phyloP scores from a whole-genome alignment of 192 early-diverging fungal species.

The Phlyctochytrium bullatum region DNA sequence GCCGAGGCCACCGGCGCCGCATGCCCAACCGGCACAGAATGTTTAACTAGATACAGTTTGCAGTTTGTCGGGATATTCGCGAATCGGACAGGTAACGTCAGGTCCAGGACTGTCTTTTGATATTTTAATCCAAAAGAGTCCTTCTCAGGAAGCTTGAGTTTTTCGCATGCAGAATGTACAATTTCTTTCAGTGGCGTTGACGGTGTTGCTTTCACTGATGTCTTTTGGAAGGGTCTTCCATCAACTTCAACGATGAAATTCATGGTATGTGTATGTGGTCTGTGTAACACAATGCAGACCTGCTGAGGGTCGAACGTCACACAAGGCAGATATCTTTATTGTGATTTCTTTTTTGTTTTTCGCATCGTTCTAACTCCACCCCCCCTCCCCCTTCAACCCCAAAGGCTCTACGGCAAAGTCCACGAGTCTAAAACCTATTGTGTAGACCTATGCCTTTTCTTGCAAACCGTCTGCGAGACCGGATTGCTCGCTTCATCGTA shows the following conservation, averaged over 20 bases:
- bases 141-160: conserved; percentile 49
- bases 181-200: conserved; percentile 69
- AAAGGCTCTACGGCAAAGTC: too few species aligned
- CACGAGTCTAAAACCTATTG: too few species aligned
- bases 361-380: too few species aligned
- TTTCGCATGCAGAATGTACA: conserved; percentile 58
- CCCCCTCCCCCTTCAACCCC: too few species aligned
- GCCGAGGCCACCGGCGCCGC: background rate
- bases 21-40: background rate
- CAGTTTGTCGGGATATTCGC: conserved; percentile 79
- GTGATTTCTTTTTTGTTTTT: too few species aligned
- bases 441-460: conserved; percentile 22
- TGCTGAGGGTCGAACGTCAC: too few species aligned
- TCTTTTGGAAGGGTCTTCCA: conserved; percentile 32
- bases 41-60: conserved; percentile 58
- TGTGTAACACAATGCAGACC: too few species aligned
- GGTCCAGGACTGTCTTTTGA: conserved; percentile 55
- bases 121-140: conserved; percentile 64
- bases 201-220: conserved; percentile 68
- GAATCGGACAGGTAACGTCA: conserved; percentile 73
- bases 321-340: too few species aligned
- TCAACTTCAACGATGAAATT: background rate
- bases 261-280: too few species aligned
- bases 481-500: conserved; percentile 37
- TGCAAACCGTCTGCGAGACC: conserved; percentile 25